Percentiles rank a stretch among this genome's conserved stretches.
phyloP scores from a whole-genome alignment of 2,329 filamentous ascomycete species.

The Aspergillus sp. region DNA sequence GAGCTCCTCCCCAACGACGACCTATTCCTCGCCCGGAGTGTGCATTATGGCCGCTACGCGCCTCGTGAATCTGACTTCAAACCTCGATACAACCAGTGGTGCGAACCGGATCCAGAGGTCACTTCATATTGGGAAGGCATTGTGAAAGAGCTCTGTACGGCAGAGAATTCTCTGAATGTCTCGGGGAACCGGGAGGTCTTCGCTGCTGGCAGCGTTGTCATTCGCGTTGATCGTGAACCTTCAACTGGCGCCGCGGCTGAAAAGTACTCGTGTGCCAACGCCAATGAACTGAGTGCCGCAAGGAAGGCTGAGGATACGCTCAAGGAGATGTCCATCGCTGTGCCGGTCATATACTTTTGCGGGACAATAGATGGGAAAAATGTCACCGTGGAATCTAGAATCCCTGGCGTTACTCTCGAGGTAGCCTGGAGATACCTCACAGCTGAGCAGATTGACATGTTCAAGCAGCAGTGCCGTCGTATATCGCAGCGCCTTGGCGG shows the following conservation, averaged over 20 bases:
- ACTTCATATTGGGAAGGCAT: constrained; percentile 40
- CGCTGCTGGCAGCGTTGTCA: constrained; percentile 39
- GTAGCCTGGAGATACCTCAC: constrained; percentile 42
- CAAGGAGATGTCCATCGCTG: constrained; percentile 33
- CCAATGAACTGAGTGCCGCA: constrained; percentile 40
- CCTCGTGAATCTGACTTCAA: constrained; percentile 39
- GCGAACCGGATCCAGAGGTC: constrained; percentile 31
- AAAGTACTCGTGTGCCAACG: constrained; percentile 37
- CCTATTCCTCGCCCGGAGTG: constrained; percentile 35
- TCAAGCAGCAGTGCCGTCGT: constrained; percentile 42
- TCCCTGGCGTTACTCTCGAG: constrained; percentile 44
- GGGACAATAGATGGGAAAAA: constrained; percentile 42
- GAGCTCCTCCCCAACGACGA: constrained; percentile 36
- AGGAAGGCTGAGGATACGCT: constrained; percentile 38
- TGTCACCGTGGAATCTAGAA: constrained; percentile 43
- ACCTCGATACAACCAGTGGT: constrained; percentile 37
- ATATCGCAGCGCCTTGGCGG: constrained; percentile 33
- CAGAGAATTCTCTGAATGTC: constrained; percentile 35
- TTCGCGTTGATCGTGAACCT: constrained; percentile 38
- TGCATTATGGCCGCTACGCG: constrained; percentile 39
- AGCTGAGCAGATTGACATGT: constrained; percentile 32
- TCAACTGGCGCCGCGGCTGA: constrained; percentile 31
- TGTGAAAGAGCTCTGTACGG: constrained; percentile 33
- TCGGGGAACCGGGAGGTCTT: constrained; percentile 37
- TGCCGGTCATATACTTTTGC: constrained; percentile 42